phyloP scores from a whole-genome alignment of 495 filamentous ascomycete species.

The Aspergillus ostianus region DNA sequence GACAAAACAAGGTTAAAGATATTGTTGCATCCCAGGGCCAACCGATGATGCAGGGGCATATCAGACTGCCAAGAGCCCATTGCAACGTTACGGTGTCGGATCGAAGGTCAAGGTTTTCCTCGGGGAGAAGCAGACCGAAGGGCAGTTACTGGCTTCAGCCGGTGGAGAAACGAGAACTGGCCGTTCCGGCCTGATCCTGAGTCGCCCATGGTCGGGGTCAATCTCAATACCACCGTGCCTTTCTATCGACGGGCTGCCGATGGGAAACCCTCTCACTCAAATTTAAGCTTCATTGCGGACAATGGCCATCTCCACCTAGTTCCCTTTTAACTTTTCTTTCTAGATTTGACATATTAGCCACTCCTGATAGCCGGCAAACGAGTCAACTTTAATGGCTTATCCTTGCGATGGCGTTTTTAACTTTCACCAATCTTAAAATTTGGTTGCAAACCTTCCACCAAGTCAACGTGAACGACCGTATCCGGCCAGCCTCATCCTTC shows the following conservation, averaged over 20 bases:
- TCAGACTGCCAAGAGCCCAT: not conserved
- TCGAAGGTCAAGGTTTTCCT: not conserved
- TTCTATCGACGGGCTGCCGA: not conserved
- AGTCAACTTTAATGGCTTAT: not conserved
- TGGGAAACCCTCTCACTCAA: not conserved
- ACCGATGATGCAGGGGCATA: not conserved
- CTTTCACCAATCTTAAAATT: not conserved
- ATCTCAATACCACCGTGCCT: not conserved
- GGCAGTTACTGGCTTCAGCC: not conserved
- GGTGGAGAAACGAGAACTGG: not conserved
- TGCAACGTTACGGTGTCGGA: not conserved
- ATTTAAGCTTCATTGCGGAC: not conserved
- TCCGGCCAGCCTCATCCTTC: not conserved
- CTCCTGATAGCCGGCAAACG: not conserved
- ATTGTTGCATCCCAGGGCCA: not conserved
- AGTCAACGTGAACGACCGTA: not conserved
- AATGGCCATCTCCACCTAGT: not conserved
- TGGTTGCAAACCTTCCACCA: not conserved
- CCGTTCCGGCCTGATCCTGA: not conserved
- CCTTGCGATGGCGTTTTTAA: not conserved
- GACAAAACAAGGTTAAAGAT: not conserved
- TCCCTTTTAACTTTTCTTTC: not conserved
- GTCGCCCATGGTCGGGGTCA: not conserved
- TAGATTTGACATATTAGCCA: not conserved
- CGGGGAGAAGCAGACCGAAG: not conserved